phyloP scores from a whole-genome alignment of 495 filamentous ascomycete genomes.

The Niebla homalea region DNA sequence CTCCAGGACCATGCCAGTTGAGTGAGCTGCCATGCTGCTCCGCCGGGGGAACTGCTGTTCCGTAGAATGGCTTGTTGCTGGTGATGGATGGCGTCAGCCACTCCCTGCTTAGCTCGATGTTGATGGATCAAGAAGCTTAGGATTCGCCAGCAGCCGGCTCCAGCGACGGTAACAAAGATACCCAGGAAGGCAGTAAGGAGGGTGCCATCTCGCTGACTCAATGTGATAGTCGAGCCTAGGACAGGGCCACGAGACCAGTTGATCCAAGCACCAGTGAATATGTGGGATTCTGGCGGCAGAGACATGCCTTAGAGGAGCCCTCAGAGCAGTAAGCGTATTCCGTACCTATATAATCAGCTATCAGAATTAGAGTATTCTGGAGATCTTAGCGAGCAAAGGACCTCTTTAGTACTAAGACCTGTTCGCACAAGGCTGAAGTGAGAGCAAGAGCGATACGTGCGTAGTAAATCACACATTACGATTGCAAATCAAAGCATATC shows the following conservation, averaged over 20 bases:
- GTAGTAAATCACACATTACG: no score
- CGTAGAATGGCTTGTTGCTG: conserved; percentile 28
- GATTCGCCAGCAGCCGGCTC: conserved; percentile 27
- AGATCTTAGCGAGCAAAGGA: no score
- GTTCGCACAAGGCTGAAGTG: no score
- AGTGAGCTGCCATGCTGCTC: conserved; percentile 18
- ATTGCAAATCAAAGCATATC: no score
- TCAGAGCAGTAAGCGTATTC: no score
- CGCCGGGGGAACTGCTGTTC: conserved; percentile 19
- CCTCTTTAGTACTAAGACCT: no score
- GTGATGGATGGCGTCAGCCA: conserved; percentile 18
- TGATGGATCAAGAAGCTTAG: conserved; percentile 27
- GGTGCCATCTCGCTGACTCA: conserved; percentile 21
- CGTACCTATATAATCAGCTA: no score
- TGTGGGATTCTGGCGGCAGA: conserved; percentile 5
- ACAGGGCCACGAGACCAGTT: conserved; percentile 28
- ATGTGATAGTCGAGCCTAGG: conserved; percentile 29
- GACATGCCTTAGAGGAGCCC: conserved; percentile 5
- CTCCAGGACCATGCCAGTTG: conserved; percentile 22
- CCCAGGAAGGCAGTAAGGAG: conserved; percentile 30
- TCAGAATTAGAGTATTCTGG: no score
- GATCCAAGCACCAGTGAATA: conserved; percentile 29
- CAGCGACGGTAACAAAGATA: conserved; percentile 26
- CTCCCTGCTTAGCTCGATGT: conserved; percentile 7
- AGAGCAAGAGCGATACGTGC: no score